Percentiles rank a stretch among this genome's conserved stretches.
These are phyloP conservation scores for Ailanthus altissimus DNA, from an alignment of 345 rosid species.

Conservation along the genomic window DNA sequence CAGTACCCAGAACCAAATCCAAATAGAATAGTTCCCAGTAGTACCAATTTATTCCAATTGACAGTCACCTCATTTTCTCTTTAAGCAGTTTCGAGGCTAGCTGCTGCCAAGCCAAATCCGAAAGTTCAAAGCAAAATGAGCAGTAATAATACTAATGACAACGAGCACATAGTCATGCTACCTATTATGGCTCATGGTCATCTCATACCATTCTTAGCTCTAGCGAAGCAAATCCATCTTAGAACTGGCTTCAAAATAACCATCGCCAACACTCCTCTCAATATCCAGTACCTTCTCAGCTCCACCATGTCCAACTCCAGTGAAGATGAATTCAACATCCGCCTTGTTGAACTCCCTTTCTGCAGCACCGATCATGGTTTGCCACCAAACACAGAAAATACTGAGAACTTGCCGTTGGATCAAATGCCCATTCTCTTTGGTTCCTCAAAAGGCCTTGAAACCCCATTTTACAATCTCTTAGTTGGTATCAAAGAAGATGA, in stretches of 20 bases:
- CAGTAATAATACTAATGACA: not conserved
- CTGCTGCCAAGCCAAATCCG: too few species aligned
- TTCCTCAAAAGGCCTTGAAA: constrained; percentile 24
- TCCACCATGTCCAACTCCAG: constrained; percentile 20
- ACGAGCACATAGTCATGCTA: constrained; percentile 41
- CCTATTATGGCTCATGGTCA: constrained; percentile 60
- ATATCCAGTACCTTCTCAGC: constrained; percentile 32
- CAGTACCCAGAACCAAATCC: too few species aligned
- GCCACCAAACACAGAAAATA: constrained; percentile 43
- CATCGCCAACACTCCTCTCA: constrained; percentile 49
- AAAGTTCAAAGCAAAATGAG: not conserved
- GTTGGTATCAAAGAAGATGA: constrained; percentile 19
- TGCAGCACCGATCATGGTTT: constrained; percentile 38
- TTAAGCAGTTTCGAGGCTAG: too few species aligned
- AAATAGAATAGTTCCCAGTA: too few species aligned
- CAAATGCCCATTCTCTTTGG: constrained; percentile 11
- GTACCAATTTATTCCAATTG: too few species aligned
- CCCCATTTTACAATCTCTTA: constrained; percentile 33
- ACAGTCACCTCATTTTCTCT: too few species aligned
- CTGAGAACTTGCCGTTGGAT: constrained; percentile 41
- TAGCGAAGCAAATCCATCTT: constrained; percentile 37
- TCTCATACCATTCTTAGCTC: constrained; percentile 53
- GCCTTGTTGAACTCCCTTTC: constrained; percentile 38
- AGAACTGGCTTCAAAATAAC: constrained; percentile 36
- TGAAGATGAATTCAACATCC: constrained; percentile 21